These are phyloP conservation scores for Plasmodium chabaudi DNA, from an alignment of 169 alveolate genomes.

Conservation along the genomic window DNA sequence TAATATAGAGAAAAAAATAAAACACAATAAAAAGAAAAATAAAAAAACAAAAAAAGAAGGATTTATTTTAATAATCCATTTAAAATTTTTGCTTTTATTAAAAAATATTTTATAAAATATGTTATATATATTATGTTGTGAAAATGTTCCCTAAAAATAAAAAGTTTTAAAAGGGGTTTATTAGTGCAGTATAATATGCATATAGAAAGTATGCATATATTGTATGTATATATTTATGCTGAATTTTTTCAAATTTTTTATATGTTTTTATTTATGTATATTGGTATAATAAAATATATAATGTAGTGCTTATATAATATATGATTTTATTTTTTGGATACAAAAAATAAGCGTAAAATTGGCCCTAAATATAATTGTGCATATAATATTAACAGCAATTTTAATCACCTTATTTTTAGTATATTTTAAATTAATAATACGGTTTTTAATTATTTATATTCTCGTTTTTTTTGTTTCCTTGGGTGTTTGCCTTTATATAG, in stretches of 20 bases:
- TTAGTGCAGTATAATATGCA: not conserved
- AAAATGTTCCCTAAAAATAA: constrained; percentile 6
- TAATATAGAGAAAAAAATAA: not conserved
- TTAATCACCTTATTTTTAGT: too few relatives aligned
- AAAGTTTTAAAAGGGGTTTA: constrained; percentile 43
- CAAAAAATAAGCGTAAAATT: not conserved
- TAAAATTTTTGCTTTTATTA: not conserved
- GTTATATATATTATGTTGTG: not conserved
- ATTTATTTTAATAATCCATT: not conserved
- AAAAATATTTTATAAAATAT: not conserved
- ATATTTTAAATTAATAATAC: too few relatives aligned
- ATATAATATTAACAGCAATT: too few relatives aligned
- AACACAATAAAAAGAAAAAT: too few relatives aligned
- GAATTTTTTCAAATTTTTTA: not conserved
- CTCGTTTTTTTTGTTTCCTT: too few relatives aligned
- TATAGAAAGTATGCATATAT: not conserved
- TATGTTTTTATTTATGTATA: not conserved
- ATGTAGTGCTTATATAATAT: not conserved
- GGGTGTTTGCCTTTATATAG: too few relatives aligned
- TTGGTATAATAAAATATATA: not conserved
- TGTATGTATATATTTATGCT: not conserved
- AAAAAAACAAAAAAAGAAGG: not conserved
- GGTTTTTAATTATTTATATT: too few relatives aligned
- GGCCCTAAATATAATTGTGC: too few relatives aligned
- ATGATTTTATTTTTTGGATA: not conserved